These are phyloP conservation scores for Anaeromyces robustus DNA, from an alignment of 192 early-diverging fungal genomes.

Conservation along the genomic window DNA sequence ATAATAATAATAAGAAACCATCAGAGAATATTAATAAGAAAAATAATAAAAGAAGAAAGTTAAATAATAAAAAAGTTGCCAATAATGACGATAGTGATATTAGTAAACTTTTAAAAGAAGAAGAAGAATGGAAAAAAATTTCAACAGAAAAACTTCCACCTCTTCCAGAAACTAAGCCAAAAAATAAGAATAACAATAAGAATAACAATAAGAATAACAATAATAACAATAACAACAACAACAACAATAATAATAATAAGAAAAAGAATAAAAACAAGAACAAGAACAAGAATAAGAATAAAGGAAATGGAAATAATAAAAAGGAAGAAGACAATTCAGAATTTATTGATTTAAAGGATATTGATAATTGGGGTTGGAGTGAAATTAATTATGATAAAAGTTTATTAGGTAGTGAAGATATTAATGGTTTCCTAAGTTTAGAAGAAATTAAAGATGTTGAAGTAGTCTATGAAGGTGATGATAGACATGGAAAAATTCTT, in stretches of 20 bases:
- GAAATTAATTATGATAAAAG: constrained; percentile 28
- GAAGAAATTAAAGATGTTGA: constrained; percentile 79
- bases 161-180: not conserved
- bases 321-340: not conserved
- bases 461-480: constrained; percentile 46
- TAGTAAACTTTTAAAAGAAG: not conserved
- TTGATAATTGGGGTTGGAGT: constrained; percentile 42
- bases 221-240: not conserved
- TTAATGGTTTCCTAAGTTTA: constrained; percentile 67
- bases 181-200: not conserved
- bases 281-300: not conserved
- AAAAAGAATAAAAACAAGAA: not conserved
- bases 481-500: constrained; percentile 43
- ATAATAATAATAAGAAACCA: not conserved
- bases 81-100: not conserved
- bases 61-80: not conserved
- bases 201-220: not conserved
- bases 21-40: not conserved
- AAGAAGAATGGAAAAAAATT: not conserved
- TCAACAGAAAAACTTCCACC: not conserved
- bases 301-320: not conserved
- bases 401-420: constrained; percentile 31
- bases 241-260: not conserved
- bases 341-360: not conserved
- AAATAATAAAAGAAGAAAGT: not conserved